A percentile compares a stretch with the other conserved stretches of the same genome.
phyloP scores from a whole-genome alignment of 768 basidiomycete species.

The Lactarius hatsudake region DNA sequence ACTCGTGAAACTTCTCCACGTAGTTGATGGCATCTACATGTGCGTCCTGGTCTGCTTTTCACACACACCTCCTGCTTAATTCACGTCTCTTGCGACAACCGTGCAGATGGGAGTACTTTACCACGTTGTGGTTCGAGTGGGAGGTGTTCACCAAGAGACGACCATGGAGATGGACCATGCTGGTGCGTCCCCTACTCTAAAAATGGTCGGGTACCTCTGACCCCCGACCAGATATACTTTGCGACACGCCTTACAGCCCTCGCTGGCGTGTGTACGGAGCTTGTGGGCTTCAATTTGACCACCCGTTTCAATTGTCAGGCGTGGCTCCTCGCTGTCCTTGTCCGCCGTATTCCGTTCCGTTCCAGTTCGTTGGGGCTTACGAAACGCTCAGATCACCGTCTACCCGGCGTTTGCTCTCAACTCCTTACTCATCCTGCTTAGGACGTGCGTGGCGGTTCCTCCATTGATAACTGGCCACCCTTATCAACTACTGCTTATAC shows the following conservation, averaged over 20 bases:
- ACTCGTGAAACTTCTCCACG: slow-evolving; percentile 1
- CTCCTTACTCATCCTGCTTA: slow-evolving; percentile 10
- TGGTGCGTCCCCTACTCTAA: not conserved
- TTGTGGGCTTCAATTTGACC: slow-evolving; percentile 6
- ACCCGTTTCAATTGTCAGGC: not conserved
- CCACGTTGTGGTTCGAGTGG: slow-evolving; percentile 2
- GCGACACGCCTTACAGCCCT: not conserved
- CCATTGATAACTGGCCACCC: not conserved
- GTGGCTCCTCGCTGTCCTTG: not conserved
- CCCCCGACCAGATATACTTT: slow-evolving; percentile 1
- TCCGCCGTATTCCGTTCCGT: not conserved
- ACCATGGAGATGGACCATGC: not conserved
- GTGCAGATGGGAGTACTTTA: slow-evolving; percentile 5
- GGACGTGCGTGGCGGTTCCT: slow-evolving; percentile 1
- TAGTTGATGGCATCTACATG: slow-evolving; percentile 5
- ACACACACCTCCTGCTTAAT: not conserved
- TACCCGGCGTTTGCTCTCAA: not conserved
- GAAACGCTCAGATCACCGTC: not conserved
- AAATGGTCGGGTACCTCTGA: not conserved
- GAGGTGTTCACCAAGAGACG: not conserved
- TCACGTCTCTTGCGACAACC: not conserved
- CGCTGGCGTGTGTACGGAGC: not conserved
- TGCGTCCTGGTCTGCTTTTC: not conserved
- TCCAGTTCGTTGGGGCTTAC: not conserved
- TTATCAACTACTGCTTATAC: not conserved